Conservation (phyloP, 345 rosid species). For the Murraya paniculata region DNA sequence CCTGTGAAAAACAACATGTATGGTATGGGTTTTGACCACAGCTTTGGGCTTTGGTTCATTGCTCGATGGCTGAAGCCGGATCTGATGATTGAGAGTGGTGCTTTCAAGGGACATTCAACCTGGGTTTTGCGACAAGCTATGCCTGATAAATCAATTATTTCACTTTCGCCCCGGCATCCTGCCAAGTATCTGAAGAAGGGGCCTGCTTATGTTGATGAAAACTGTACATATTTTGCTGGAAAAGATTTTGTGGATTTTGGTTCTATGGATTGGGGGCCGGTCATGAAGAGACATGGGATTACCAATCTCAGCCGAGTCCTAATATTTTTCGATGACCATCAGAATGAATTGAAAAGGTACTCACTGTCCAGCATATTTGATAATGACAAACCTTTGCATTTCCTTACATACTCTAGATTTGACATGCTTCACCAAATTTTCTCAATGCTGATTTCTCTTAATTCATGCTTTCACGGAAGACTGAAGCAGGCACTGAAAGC, state of each 20-base stretch:
- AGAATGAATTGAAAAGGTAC: slow-evolving; percentile 92
- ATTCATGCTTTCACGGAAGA: slow-evolving; percentile 37
- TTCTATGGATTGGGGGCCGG: slow-evolving; percentile 73
- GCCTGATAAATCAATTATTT: slow-evolving; percentile 79
- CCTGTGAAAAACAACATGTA: slow-evolving; percentile 91
- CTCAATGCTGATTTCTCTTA: slow-evolving; percentile 13
- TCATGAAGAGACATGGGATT: slow-evolving; percentile 63
- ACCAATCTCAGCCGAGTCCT: slow-evolving; percentile 62
- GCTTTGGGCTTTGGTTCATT: slow-evolving; percentile 99
- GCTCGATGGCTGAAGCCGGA: slow-evolving; percentile 87
- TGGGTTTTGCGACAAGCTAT: slow-evolving; percentile 99
- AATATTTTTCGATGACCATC: slow-evolving; percentile 95
- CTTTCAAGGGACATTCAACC: slow-evolving; percentile 97
- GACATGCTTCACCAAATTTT: background rate
- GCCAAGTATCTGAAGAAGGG: slow-evolving; percentile 89
- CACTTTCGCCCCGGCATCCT: slow-evolving; percentile 89
- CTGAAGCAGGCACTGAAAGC: slow-evolving; percentile 75
- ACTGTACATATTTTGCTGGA: slow-evolving; percentile 97
- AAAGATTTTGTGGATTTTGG: slow-evolving; percentile 97
- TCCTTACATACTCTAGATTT: background rate
- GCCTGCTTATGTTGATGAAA: slow-evolving; percentile 93
- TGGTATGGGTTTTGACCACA: slow-evolving; percentile 99
- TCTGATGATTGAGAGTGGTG: slow-evolving; percentile 97
- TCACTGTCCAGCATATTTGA: background rate
- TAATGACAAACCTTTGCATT: background rate